Evolutionary conservation across 2,329 filamentous ascomycete genomes (phyloP).

Genomic region (Davidsoniella virescens): DNA sequence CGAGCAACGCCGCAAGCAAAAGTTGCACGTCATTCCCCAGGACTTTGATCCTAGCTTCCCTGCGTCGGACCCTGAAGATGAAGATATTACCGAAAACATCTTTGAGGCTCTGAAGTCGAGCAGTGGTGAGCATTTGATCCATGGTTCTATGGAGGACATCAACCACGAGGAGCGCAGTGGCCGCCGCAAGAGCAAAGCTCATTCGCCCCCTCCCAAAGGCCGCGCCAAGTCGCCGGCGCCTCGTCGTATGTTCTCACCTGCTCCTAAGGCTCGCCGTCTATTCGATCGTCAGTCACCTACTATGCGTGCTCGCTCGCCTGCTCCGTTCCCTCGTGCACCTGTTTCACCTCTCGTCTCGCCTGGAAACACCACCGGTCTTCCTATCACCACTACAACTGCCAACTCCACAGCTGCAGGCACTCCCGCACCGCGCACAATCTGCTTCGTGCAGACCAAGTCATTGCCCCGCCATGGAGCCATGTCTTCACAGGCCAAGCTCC

Average conservation of each 20-base stretch:
- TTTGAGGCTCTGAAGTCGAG: slow-evolving; percentile 28
- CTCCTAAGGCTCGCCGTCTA: slow-evolving; percentile 21
- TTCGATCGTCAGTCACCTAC: slow-evolving; percentile 6
- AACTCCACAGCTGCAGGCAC: slow-evolving; percentile 49
- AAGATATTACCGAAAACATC: slow-evolving; percentile 52
- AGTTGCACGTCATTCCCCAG: slow-evolving; percentile 73
- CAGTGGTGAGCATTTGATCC: slow-evolving; percentile 25
- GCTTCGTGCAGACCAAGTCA: slow-evolving; percentile 48
- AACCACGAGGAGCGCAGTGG: slow-evolving; percentile 37
- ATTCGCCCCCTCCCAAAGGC: slow-evolving; percentile 30
- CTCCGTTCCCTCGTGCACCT: slow-evolving; percentile 42
- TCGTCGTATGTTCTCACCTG: slow-evolving; percentile 23
- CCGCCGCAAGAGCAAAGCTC: slow-evolving; percentile 31
- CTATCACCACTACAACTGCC: slow-evolving; percentile 21
- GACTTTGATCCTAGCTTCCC: slow-evolving; percentile 97
- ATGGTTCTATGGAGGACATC: slow-evolving; percentile 54
- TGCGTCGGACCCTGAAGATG: slow-evolving; percentile 78
- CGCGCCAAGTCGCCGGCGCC: slow-evolving; percentile 20
- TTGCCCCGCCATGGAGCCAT: slow-evolving; percentile 64
- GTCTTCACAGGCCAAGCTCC: slow-evolving; percentile 34
- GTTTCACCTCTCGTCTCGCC: slow-evolving; percentile 56
- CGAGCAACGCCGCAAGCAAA: slow-evolving; percentile 64
- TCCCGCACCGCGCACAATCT: background rate
- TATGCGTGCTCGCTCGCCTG: slow-evolving; percentile 31
- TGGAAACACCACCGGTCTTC: slow-evolving; percentile 31